Percentiles rank a stretch among this genome's conserved stretches.
Evolutionary conservation across 129 eudicot species (phyloP).

Genomic region (Artemisia tridentata): DNA sequence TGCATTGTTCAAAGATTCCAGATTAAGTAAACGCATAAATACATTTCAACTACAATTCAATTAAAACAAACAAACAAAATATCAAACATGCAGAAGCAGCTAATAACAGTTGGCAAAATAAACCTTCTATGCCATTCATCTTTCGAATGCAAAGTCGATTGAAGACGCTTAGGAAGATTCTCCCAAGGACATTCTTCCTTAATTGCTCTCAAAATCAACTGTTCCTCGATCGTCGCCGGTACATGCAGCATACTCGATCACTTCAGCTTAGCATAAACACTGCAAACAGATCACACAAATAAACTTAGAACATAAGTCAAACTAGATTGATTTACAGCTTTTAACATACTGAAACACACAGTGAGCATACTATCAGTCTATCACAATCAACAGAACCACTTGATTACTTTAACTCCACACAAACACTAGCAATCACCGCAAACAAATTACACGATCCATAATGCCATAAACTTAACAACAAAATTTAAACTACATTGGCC

Average conservation of each 20-base stretch:
- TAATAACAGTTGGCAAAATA: slow-evolving; percentile 20
- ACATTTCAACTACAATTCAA: neutral
- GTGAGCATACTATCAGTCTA: too few species aligned
- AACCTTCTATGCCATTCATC: slow-evolving; percentile 99
- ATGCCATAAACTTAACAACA: too few species aligned
- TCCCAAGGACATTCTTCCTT: slow-evolving; percentile 93
- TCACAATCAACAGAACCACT: too few species aligned
- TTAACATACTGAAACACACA: neutral
- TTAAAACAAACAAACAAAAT: neutral
- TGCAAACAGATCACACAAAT: neutral
- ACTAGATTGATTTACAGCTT: neutral
- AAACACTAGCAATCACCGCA: too few species aligned
- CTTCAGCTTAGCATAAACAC: slow-evolving; percentile 1
- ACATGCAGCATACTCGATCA: slow-evolving; percentile 58
- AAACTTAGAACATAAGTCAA: neutral
- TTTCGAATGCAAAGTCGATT: slow-evolving; percentile 66
- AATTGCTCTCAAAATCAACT: slow-evolving; percentile 79
- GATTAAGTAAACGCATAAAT: neutral
- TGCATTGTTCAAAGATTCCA: neutral
- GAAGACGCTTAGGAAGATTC: slow-evolving; percentile 86
- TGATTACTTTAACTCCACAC: too few species aligned
- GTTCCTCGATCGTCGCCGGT: slow-evolving; percentile 86
- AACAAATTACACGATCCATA: too few species aligned
- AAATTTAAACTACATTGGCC: too few species aligned
- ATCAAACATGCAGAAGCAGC: slow-evolving; percentile 20